Percentiles rank a stretch among this genome's conserved stretches.
phyloP scores from a whole-genome alignment of 2,329 filamentous ascomycete species.

The Dactylella cylindrospora region DNA sequence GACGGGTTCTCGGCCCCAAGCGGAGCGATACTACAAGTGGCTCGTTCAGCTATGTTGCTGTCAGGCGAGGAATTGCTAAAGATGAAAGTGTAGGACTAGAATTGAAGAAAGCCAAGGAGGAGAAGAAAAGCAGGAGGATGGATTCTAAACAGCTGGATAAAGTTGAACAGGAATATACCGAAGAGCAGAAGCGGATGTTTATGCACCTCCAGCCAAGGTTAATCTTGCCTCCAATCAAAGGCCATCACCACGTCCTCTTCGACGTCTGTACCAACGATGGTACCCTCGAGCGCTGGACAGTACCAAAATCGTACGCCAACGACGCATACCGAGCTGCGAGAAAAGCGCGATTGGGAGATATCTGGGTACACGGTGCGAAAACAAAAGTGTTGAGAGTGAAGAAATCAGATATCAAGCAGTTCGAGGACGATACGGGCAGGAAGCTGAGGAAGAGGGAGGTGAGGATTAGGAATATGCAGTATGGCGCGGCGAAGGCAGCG shows the following conservation, averaged over 20 bases:
- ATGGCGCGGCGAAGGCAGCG: no score
- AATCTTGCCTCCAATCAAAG: slow-evolving; percentile 79
- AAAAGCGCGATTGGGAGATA: slow-evolving; percentile 86
- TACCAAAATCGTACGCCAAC: slow-evolving; percentile 76
- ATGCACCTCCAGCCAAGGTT: slow-evolving; percentile 74
- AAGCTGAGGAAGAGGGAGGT: slow-evolving; percentile 5
- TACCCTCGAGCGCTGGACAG: slow-evolving; percentile 87
- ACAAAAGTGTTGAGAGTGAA: slow-evolving; percentile 67
- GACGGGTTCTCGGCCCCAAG: slow-evolving; percentile 63
- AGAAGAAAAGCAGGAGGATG: slow-evolving; percentile 1
- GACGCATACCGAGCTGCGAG: slow-evolving; percentile 88
- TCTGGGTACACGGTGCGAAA: slow-evolving; percentile 95
- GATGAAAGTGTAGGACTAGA: slow-evolving; percentile 8
- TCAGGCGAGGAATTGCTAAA: slow-evolving; percentile 71
- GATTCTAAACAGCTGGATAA: slow-evolving; percentile 12
- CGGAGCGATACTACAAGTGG: slow-evolving; percentile 59
- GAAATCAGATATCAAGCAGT: slow-evolving; percentile 60
- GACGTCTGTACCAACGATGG: slow-evolving; percentile 88
- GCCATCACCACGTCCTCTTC: slow-evolving; percentile 80
- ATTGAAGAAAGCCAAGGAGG: slow-evolving; percentile 49
- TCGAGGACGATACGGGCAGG: neutral
- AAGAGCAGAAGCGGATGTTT: slow-evolving; percentile 53
- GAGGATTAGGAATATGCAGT: slow-evolving; percentile 15
- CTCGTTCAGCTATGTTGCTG: slow-evolving; percentile 81
- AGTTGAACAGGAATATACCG: slow-evolving; percentile 39